Conservation (phyloP, 768 basidiomycete species). For the Suillus americanus region DNA sequence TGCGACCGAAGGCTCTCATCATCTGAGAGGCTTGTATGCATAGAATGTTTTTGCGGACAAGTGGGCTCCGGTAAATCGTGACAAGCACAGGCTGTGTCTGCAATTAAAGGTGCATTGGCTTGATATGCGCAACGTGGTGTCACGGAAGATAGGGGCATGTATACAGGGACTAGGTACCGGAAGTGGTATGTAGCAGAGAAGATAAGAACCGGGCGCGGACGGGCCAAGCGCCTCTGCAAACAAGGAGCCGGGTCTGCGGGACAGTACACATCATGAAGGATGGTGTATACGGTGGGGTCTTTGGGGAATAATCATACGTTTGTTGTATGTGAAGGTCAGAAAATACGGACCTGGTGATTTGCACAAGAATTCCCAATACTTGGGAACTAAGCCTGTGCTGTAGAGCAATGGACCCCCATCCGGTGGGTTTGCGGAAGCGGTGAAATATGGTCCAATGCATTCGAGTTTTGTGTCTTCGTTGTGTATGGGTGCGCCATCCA, state of each 20-base stretch:
- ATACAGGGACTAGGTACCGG: conserved; percentile 34
- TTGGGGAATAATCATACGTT: conserved; percentile 5
- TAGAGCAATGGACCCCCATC: conserved; percentile 48
- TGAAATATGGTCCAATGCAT: conserved; percentile 36
- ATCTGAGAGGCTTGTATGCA: background rate
- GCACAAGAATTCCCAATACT: conserved; percentile 64
- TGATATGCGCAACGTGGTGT: conserved; percentile 2
- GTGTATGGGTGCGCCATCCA: conserved; percentile 48
- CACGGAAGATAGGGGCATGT: conserved; percentile 16
- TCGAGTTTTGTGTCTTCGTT: conserved; percentile 45
- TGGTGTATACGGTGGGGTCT: conserved; percentile 69
- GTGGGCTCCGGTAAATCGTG: background rate
- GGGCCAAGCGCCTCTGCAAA: conserved; percentile 13
- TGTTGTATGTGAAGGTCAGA: conserved; percentile 15
- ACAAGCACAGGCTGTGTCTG: conserved; percentile 4
- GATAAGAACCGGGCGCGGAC: conserved; percentile 32
- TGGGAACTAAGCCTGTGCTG: conserved; percentile 59
- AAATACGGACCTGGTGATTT: conserved; percentile 45
- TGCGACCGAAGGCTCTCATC: background rate
- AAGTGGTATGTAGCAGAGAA: conserved; percentile 65
- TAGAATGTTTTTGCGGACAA: background rate
- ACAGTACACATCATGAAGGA: conserved; percentile 59
- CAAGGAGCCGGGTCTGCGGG: conserved; percentile 27
- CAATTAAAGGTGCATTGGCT: background rate
- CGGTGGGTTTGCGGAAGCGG: conserved; percentile 5